phyloP scores from a whole-genome alignment of 2,329 filamentous ascomycete genomes.

The Atkinsonella texensis region DNA sequence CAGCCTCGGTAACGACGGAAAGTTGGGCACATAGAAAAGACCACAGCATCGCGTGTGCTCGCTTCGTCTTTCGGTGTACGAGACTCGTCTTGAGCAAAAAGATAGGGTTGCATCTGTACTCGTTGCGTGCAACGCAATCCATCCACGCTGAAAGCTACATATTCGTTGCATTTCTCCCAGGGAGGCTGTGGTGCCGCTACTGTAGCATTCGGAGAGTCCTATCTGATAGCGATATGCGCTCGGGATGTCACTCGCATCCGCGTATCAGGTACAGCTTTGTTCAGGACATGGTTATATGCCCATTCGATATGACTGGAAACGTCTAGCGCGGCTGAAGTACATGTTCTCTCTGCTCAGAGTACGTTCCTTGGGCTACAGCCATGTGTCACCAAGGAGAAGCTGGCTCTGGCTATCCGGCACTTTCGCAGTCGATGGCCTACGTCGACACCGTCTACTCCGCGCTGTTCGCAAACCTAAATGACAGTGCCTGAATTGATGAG shows the following conservation, averaged over 20 bases:
- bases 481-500: constrained; percentile 11
- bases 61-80: not conserved
- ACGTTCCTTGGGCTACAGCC: not conserved
- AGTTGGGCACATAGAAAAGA: not conserved
- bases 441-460: constrained; percentile 5
- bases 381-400: not conserved
- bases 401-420: not conserved
- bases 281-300: no score
- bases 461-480: constrained; percentile 13
- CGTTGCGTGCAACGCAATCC: no score
- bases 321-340: not conserved
- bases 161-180: no score
- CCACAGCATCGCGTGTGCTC: not conserved
- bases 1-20: not conserved
- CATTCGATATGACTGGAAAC: no score
- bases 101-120: not conserved
- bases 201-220: no score
- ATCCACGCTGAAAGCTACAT: no score
- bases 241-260: no score
- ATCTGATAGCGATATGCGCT: no score
- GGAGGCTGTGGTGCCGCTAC: no score
- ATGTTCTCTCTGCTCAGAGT: constrained; percentile 1
- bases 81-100: not conserved
- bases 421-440: not conserved
- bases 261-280: no score